Base-by-base conservation (phyloP, 768 basidiomycete species). In the Pisolithus tinctorius region DNA sequence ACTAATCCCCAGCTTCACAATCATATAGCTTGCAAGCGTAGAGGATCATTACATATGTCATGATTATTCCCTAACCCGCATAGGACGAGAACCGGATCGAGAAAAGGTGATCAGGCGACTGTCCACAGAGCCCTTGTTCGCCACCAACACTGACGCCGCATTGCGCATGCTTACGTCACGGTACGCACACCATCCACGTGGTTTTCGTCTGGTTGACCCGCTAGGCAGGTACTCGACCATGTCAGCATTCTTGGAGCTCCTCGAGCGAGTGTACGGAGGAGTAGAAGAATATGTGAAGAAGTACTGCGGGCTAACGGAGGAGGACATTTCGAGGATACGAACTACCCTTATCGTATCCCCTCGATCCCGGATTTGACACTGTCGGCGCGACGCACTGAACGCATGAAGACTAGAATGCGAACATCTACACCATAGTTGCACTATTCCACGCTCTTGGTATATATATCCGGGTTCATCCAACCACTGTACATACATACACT, bases 151-250 rank as follows among this genome's bases (percentile, higher is more conserved):
- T 39, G 79, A 86, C 50, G 86, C 86, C 23, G 86, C 86, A 2
- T 70, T 88, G n/a, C 89, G 87, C 54, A 87, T 90, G 86, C 80
- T 91, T 48, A 80, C 83, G 4, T 89, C 86, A 58, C 78, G 84
- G 88, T 86, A 61, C 48, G 77, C 17, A 39, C 25, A 39, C 9
- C 42, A 8, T 29, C n/a, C 4, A 25, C n/a, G 38, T 6, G 8
- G 17, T 20, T 6, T 25, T 23, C 45, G 13, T 20, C 23, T 4
- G 17, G 25, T 26, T 52, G 11, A 52, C 20, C 39, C 20, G 4
- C n/a, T 8, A 40, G 34, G 38, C 55, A 89, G 89, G 47, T 76
- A 74, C 43, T 84, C 84, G 59, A 88, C 86, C 1, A 92, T 92
- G 88, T 55, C 72, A n/a, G 81, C 83, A 1, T 85, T 86, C 59